phyloP scores from a whole-genome alignment of 1,284 basidiomycete genomes.

The Trichosporon ovoides region DNA sequence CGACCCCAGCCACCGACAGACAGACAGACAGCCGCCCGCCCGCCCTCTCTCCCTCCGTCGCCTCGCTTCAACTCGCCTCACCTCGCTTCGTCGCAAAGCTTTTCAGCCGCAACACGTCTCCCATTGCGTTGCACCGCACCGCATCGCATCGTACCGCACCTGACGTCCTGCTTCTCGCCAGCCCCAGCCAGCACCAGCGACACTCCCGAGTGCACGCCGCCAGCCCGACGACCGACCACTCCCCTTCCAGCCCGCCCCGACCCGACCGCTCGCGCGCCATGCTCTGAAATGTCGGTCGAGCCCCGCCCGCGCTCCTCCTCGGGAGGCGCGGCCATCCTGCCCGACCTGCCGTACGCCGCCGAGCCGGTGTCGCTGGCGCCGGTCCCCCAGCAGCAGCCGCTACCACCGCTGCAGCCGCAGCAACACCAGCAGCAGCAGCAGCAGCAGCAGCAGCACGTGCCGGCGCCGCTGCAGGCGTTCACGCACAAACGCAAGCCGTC shows the following conservation, averaged over 20 bases:
- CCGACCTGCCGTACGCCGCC: slow-evolving; percentile 3
- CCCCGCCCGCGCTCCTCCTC: neutral
- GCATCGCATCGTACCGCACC: neutral
- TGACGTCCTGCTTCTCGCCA: neutral
- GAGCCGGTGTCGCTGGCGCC: neutral
- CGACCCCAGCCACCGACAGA: too few species aligned
- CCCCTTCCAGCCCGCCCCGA: too few species aligned
- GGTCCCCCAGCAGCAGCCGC: neutral
- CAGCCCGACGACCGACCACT: too few species aligned
- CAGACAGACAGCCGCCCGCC: too few species aligned
- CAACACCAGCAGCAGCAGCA: neutral
- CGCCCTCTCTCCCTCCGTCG: too few species aligned
- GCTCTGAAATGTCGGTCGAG: slow-evolving; percentile 2
- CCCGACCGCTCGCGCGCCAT: neutral
- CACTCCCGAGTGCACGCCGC: too few species aligned
- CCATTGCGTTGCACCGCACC: neutral
- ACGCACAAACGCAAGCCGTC: neutral
- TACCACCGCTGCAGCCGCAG: too few species aligned
- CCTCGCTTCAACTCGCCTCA: too few species aligned
- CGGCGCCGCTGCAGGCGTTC: neutral
- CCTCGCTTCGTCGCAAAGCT: too few species aligned
- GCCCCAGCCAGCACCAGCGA: neutral
- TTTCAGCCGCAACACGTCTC: too few species aligned
- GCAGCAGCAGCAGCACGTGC: neutral
- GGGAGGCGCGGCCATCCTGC: slow-evolving; percentile 4